Evolutionary conservation across 345 rosid genomes (phyloP), one percentile per base, ranked within the genome.

Genomic region (Eucalyptus melliodora): DNA sequence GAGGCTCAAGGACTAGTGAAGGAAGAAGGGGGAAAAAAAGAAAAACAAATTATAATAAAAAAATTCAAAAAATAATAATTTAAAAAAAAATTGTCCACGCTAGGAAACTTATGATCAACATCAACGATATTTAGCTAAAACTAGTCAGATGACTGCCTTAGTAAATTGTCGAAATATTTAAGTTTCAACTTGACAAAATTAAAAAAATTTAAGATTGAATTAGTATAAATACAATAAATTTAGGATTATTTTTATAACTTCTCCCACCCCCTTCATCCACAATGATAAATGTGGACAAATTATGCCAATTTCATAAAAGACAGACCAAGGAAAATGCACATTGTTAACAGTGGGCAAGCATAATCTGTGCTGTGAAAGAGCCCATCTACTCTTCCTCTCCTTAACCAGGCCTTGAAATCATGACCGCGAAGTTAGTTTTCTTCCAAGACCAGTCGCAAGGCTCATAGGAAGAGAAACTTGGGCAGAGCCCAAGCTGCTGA

Each of bases 1-100:
- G 6, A 56, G 14, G 62, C 62, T 56, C 3, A 1, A 12, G 5
- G 7, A 56, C 6, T 4, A 0, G 30, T 0, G 2, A 1, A 24
- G 6, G 30, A 56, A 56, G 30, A 24, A 10, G 30, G 30, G 6
- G 0, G 1, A 23, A 24, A 24, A 56, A 55, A 55, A 3, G 0
- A 4, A 9, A 23, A 56, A 8, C 9, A 56, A 56, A 55, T 19
- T 56, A 56, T 56, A 56, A 56, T 24, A 23, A 56, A 24, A 24
- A 56, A 56, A 9, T 24, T 24, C 27, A 23, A 26, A 56, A 56
- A 10, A 56, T 24, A 10, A 56, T 4, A 4, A 2, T 9, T 23
- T 7, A 3, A 3, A 9, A 2, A 21, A 55, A 53, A 55, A 55
- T 8, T 56, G 6, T 56, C 30, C 2, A 24, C 3, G 2, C 2